Evolutionary conservation across 139 green algal genomes (phyloP).

Genomic region (Chlamydomonas incerta): DNA sequence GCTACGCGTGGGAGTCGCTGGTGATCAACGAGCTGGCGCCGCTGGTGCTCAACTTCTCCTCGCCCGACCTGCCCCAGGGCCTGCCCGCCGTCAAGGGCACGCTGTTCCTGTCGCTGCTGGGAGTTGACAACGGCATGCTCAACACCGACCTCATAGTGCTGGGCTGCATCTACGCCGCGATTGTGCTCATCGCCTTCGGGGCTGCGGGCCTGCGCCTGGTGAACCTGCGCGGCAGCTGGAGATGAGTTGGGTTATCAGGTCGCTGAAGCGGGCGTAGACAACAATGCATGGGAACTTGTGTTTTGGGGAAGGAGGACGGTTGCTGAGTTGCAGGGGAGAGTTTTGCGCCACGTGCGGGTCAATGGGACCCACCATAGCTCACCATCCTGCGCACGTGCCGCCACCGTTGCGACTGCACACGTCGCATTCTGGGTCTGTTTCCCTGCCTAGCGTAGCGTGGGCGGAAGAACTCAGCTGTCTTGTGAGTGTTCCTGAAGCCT

Average conservation of each 20-base stretch:
- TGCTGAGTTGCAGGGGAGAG: no score
- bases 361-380: no score
- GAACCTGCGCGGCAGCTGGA: constrained; percentile 9
- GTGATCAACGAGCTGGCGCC: constrained; percentile 74
- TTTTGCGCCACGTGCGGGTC: no score
- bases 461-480: no score
- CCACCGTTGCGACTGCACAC: no score
- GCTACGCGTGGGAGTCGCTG: constrained; percentile 66
- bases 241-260: constrained; percentile 2
- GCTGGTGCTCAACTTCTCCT: constrained; percentile 43
- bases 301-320: not conserved
- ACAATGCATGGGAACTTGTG: no score
- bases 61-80: constrained; percentile 38
- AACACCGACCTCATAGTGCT: constrained; percentile 45
- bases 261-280: no score
- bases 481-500: no score
- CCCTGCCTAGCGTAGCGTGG: no score
- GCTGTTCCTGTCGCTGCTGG: constrained; percentile 51
- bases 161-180: constrained; percentile 36
- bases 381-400: no score
- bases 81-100: constrained; percentile 33
- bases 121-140: constrained; percentile 20
- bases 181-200: not conserved
- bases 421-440: no score
- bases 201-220: not conserved